A percentile compares a stretch with the other conserved stretches of the same genome.
Conservation (phyloP, 1,139 yeast species). For the Yamadazyma pseudoaaseri region DNA sequence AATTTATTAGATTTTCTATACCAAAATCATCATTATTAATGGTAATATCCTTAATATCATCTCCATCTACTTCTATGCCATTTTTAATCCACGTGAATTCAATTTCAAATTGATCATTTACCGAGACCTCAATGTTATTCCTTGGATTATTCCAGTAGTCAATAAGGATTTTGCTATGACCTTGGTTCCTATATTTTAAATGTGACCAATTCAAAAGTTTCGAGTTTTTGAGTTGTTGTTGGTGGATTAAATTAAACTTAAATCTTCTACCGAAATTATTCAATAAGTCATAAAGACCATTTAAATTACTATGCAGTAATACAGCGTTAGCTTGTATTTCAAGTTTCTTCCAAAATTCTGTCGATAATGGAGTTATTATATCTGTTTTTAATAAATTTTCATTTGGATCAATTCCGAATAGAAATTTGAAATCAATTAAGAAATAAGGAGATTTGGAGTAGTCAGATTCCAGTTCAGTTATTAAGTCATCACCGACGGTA, state of each 20-base stretch:
- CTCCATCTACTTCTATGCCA: conserved; percentile 27
- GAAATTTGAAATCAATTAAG: conserved; percentile 72
- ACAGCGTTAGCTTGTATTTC: conserved; percentile 59
- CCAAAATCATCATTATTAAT: conserved; percentile 24
- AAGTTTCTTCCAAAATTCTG: conserved; percentile 39
- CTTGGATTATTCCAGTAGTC: conserved; percentile 67
- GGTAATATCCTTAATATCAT: conserved; percentile 4
- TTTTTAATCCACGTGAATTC: conserved; percentile 70
- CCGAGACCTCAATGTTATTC: conserved; percentile 64
- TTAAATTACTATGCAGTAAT: conserved; percentile 51
- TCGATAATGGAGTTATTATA: conserved; percentile 33
- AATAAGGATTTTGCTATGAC: conserved; percentile 50
- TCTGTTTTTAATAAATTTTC: conserved; percentile 24
- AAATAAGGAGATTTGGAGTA: conserved; percentile 60
- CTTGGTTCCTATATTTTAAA: conserved; percentile 61
- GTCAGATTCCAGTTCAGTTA: conserved; percentile 49
- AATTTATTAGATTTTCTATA: conserved; percentile 34
- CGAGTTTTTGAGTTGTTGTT: conserved; percentile 54
- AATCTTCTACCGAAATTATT: conserved; percentile 72
- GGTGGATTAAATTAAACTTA: conserved; percentile 67
- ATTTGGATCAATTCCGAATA: conserved; percentile 39
- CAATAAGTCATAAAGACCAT: conserved; percentile 63
- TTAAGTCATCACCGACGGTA: conserved; percentile 24
- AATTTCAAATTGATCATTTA: conserved; percentile 50
- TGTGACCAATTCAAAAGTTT: conserved; percentile 64